phyloP scores from a whole-genome alignment of 768 basidiomycete species.

The Leccinum imitatum region DNA sequence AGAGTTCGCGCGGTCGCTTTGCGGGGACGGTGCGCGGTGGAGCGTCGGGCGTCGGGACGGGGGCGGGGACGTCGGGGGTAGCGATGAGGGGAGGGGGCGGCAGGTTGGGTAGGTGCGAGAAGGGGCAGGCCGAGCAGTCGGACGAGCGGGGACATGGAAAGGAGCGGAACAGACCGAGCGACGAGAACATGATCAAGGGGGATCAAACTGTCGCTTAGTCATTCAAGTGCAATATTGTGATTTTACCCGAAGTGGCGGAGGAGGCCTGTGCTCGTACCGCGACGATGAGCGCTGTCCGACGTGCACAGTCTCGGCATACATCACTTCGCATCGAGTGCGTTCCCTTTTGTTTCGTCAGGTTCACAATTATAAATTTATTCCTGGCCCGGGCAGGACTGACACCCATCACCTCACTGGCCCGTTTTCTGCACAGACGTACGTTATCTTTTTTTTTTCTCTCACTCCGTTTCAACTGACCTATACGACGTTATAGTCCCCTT shows the following conservation, averaged over 20 bases:
- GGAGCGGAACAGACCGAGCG: conserved; percentile 53
- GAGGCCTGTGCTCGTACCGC: neutral
- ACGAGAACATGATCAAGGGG: conserved; percentile 56
- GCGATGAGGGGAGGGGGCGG: conserved; percentile 25
- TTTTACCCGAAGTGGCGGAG: neutral
- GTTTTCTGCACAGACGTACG: neutral
- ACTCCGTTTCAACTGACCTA: neutral
- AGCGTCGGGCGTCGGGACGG: neutral
- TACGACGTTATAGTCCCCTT: neutral
- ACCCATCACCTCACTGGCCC: neutral
- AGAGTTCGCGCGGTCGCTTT: conserved; percentile 46
- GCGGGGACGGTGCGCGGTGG: conserved; percentile 39
- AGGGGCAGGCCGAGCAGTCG: conserved; percentile 60
- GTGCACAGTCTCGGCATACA: neutral
- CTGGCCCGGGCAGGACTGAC: neutral
- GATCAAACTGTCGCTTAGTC: neutral
- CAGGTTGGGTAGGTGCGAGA: conserved; percentile 53
- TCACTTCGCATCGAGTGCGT: neutral
- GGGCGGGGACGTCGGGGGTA: conserved; percentile 16
- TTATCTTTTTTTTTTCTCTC: neutral
- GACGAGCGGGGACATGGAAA: conserved; percentile 57
- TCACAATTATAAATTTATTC: neutral
- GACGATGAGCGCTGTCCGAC: neutral
- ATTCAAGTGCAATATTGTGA: neutral
- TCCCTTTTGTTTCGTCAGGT: neutral